Base-by-base conservation (phyloP, 2,329 filamentous ascomycete species). In the Aureobasidium lini region DNA sequence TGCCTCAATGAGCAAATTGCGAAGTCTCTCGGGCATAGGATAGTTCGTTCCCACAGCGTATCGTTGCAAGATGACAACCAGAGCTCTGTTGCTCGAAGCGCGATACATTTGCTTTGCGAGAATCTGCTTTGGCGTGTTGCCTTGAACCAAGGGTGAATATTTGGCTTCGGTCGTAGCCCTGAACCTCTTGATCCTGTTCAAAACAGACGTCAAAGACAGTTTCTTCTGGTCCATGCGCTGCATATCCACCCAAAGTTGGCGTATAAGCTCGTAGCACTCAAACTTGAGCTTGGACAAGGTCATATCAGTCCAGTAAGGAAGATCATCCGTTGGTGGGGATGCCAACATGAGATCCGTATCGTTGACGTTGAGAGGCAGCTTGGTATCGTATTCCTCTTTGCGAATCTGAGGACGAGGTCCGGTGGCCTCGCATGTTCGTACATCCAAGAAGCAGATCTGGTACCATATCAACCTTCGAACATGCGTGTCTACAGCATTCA, bases 381-480 rank as follows among this genome's bases (percentile, higher is more conserved):
- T 83, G 0, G 88, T 90, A 65, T 90, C 87, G 69, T 86, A 91
- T 66, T 91, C 87, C 23, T 89, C 87, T 40, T 81, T 77, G n/a
- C 86, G 81, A 57, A 91, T 89, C 56, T 83, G 81, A 0, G 86
- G 86, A 28, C 84, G 79, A 8, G 88, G 88, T 0, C 87, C 88
- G 62, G 89, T 87, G 1, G 85, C 83, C 71, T 91, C 88, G 66
- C 84, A 88, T 0, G 87, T 90, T 40, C 87, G 79, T 60, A 90
- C 81, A 68, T 91, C 88, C 8, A 92, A 77, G 68, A 89, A 89
- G 70, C 86, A 90, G 18, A 92, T 77, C 66, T 91, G 87, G 68
- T 90, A 85, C 88, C 88, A 91, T 36, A 90, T 78, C 40, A 90
- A 74, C 4, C 88, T 82, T 11, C 88, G 82, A 3, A 90, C 78